phyloP scores from a whole-genome alignment of 768 basidiomycete species.

The Lyophyllum decastes region DNA sequence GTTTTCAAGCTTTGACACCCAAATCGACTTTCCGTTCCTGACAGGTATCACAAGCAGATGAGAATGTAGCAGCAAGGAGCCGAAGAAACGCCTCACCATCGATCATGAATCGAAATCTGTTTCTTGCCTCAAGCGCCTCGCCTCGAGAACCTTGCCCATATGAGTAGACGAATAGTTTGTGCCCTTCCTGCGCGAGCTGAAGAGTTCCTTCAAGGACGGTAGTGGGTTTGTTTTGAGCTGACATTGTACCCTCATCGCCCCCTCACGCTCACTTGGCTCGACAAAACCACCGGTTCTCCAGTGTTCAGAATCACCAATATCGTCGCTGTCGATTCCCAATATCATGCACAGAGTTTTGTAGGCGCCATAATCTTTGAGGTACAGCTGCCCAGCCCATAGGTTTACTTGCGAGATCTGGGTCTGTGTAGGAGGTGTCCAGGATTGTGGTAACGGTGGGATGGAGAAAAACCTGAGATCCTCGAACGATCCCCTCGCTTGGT shows the following conservation, averaged over 20 bases:
- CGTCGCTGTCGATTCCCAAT: slow-evolving; percentile 32
- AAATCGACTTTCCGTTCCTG: background rate
- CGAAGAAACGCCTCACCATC: background rate
- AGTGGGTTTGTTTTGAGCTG: slow-evolving; percentile 39
- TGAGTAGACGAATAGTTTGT: slow-evolving; percentile 36
- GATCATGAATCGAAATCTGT: background rate
- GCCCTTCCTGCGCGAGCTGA: slow-evolving; percentile 39
- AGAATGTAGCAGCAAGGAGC: background rate
- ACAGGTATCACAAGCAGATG: background rate
- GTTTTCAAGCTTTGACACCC: background rate
- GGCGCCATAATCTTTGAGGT: slow-evolving; percentile 29
- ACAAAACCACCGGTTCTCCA: slow-evolving; percentile 33
- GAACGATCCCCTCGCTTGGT: slow-evolving; percentile 30
- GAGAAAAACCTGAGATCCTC: slow-evolving; percentile 36
- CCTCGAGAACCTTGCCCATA: slow-evolving; percentile 39
- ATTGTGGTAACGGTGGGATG: slow-evolving; percentile 23
- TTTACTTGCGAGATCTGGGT: slow-evolving; percentile 34
- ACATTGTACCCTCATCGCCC: slow-evolving; percentile 13
- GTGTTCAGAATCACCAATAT: background rate
- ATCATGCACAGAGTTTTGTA: slow-evolving; percentile 36
- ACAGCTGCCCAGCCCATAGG: slow-evolving; percentile 48
- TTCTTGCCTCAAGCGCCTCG: background rate
- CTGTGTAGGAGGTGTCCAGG: slow-evolving; percentile 15
- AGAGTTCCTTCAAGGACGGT: slow-evolving; percentile 30
- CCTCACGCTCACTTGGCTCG: slow-evolving; percentile 17